Base-by-base conservation (phyloP, 805 yeast species). In the Yamadazyma philogaea region DNA sequence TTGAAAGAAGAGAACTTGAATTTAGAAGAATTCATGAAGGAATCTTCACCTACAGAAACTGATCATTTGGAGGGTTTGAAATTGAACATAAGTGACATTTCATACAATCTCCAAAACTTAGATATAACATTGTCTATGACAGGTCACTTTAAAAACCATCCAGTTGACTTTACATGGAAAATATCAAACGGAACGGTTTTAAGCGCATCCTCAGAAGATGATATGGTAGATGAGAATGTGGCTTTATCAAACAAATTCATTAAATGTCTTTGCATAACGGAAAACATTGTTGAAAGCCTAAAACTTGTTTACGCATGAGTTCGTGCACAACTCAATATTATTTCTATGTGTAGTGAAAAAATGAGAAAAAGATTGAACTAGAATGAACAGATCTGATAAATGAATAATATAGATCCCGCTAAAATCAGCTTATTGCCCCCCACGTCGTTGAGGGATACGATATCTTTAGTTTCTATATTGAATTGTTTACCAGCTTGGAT, bases 381-480 rank as follows among this genome's bases (percentile, higher is more conserved):
- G 20, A 28, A 40, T 40, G 43, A 17, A 19, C 19, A 34, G 39
- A 35, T 32, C 33, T 11, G 10, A 31, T 33, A 22, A 35, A 42
- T 38, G 45, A 28, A 21, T 28, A 36, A 26, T 12, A 19, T 14
- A 17, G 45, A 42, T 10, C 34, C 30, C 18, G 37, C 22, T 24
- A 35, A 17, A 7, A 10, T 34, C 15, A 45, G 39, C 36, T 47
- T 55, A 6, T 39, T 57, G 28, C 61, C 62, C 3, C 50, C 62
- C 4, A 50, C 59, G 4, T 54, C 66, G 6, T 37, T 59, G 40
- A 49, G 64, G 37, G 72, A 66, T 42, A 56, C 65, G 12, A 49
- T 65, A 30, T 60, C 70, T 21, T 48, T 65, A 30, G 54, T 61
- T 6, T 57, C 64, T 46, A 44, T 64, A n/a, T 40, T 64, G 10